Percentiles rank a stretch among this genome's conserved stretches.
Conservation (phyloP, 2,329 filamentous ascomycete species). For the Aureobasidium sp. region DNA sequence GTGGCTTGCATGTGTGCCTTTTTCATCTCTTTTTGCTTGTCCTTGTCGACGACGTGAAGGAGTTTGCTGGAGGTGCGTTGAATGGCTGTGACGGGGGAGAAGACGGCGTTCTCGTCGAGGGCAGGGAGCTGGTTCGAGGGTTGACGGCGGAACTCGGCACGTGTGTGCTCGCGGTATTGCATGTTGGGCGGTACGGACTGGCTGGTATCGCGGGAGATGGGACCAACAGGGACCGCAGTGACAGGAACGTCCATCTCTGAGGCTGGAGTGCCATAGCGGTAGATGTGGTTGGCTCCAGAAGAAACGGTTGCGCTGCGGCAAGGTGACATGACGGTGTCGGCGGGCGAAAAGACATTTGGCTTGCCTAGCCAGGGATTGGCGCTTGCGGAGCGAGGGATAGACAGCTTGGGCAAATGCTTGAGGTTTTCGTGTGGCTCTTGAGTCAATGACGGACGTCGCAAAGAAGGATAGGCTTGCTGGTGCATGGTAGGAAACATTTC, state of each 20-base stretch:
- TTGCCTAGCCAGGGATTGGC: slow-evolving; percentile 29
- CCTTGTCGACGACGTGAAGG: slow-evolving; percentile 1
- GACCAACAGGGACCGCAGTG: slow-evolving; percentile 61
- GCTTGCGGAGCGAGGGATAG: slow-evolving; percentile 41
- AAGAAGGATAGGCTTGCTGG: slow-evolving; percentile 24
- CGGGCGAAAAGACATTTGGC: slow-evolving; percentile 16
- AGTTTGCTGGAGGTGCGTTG: slow-evolving; percentile 19
- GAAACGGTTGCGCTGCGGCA: slow-evolving; percentile 39
- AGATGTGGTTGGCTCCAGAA: slow-evolving; percentile 45
- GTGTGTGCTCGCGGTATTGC: slow-evolving; percentile 53
- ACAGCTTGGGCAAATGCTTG: slow-evolving; percentile 46
- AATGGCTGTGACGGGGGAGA: slow-evolving; percentile 29
- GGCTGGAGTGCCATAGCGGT: slow-evolving; percentile 76
- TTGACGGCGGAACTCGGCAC: slow-evolving; percentile 44
- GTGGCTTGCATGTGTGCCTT: slow-evolving; percentile 17
- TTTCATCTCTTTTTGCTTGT: slow-evolving; percentile 10
- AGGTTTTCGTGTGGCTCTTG: slow-evolving; percentile 43
- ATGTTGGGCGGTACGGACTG: slow-evolving; percentile 93
- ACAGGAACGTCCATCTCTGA: slow-evolving; percentile 86
- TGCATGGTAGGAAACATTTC: slow-evolving; percentile 47
- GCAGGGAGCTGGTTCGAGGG: slow-evolving; percentile 63
- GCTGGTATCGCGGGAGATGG: slow-evolving; percentile 67
- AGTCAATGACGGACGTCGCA: slow-evolving; percentile 31
- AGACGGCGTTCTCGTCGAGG: slow-evolving; percentile 55
- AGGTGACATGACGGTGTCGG: slow-evolving; percentile 30